Conservation (phyloP, 352 stramenopile genomes). For the Phytophthora citricola region DNA sequence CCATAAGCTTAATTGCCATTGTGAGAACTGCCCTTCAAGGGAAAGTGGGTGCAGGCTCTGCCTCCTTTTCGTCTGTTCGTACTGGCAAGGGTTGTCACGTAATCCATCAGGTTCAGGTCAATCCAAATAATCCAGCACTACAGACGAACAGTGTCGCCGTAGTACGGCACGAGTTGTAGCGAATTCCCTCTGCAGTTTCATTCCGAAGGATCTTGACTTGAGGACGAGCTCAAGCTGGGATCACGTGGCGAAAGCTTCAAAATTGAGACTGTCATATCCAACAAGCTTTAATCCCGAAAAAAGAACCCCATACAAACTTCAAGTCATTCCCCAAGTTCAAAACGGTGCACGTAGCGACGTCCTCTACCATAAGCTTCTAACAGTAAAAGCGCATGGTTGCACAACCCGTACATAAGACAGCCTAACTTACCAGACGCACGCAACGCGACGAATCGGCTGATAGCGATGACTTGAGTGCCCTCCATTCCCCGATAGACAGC, state of each 20-base stretch:
- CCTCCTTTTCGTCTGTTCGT: constrained; percentile 3
- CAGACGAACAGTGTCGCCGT: too few species aligned
- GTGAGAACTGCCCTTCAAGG: background rate
- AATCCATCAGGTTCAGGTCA: background rate
- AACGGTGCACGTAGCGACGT: background rate
- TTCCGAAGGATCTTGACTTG: too few species aligned
- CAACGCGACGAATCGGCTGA: constrained; percentile 4
- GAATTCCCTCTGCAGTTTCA: too few species aligned
- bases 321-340: background rate
- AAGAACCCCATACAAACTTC: constrained; percentile 1
- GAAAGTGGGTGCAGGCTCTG: background rate
- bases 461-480: constrained; percentile 4
- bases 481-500: constrained; percentile 7
- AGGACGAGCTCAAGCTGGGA: background rate
- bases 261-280: too few species aligned
- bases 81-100: background rate
- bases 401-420: background rate
- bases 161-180: too few species aligned
- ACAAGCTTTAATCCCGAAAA: background rate
- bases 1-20: too few species aligned
- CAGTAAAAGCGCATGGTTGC: background rate
- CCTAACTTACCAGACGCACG: background rate
- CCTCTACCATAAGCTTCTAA: background rate
- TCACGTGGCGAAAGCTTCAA: background rate
- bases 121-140: too few species aligned